Base-by-base conservation (phyloP, 2,329 filamentous ascomycete species). In the Fusarium nelsonii region DNA sequence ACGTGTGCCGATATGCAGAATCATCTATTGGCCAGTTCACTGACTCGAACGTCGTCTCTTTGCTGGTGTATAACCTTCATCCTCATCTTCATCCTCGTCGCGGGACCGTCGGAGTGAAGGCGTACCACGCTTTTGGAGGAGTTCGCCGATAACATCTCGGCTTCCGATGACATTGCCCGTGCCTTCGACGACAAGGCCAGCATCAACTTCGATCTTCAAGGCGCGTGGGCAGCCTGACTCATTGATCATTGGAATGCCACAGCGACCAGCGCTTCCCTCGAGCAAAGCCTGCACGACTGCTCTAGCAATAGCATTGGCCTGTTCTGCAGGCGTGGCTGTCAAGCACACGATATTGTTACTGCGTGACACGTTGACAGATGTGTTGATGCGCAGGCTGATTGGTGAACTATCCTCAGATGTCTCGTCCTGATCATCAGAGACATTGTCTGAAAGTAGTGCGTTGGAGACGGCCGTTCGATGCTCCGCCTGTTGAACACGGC, bases 261-360 rank as follows among this genome's bases (percentile, higher is more conserved):
- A 78, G 28, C 73, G 71, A 8, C 77, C 79, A 6, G 77, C 76
- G 69, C 80, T 80, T 63, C 80, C 80, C 30, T 82, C 77, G 36
- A 81, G 76, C 3, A 88, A 73, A 4, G 83, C 80, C 14, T 79
- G 71, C 14, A 85, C 78, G 4, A 88, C 76, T 6, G 83, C 78
- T 9, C 78, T 74, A 11, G 84, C 81, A 62, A 87, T 78, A 58
- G 78, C 70, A 70, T 79, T 73, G 73, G 83, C 82, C 46, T 80
- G 78, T 6, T 76, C 74, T 7, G 79, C 74, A 2, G 82, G 78
- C 7, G 81, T 78, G 5, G 79, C 73, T 1, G 77, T 70, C 20
- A 86, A 73, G 20, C 82, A 81, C 45, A 87, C 75, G 49, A 85
- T 73, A 74, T 88, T 89, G 74, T 82, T 78, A 74, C 80, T 79